These are phyloP conservation scores for Letharia lupina DNA, from an alignment of 495 filamentous ascomycete species.

Conservation along the genomic window DNA sequence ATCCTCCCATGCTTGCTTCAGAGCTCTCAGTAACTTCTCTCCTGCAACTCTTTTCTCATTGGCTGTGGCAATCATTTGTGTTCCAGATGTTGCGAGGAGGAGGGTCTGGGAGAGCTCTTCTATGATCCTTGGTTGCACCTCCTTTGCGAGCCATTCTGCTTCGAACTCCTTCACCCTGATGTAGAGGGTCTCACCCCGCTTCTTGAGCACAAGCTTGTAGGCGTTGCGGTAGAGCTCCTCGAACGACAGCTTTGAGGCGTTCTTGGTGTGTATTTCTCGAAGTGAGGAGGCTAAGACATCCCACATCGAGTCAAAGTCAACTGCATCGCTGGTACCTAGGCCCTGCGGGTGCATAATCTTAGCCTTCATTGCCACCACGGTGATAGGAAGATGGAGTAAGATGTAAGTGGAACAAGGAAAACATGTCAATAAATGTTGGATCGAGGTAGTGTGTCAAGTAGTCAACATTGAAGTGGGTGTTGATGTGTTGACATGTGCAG, in stretches of 20 bases:
- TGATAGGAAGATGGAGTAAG: not conserved
- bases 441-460: not conserved
- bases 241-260: slow-evolving; percentile 83
- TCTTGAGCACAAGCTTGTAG: slow-evolving; percentile 91
- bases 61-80: slow-evolving; percentile 47
- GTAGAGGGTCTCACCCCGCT: slow-evolving; percentile 79
- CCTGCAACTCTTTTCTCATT: slow-evolving; percentile 72
- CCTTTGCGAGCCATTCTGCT: slow-evolving; percentile 61
- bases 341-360: slow-evolving; percentile 39
- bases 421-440: not conserved
- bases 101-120: slow-evolving; percentile 54
- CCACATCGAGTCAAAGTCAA: slow-evolving; percentile 84
- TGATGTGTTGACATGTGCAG: slow-evolving; percentile 6
- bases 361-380: not conserved
- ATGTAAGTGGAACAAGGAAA: not conserved
- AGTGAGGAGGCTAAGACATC: slow-evolving; percentile 61
- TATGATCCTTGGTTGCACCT: slow-evolving; percentile 57
- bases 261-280: slow-evolving; percentile 81
- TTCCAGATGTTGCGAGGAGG: slow-evolving; percentile 33
- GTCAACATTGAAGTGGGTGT: slow-evolving; percentile 1
- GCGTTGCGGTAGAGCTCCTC: slow-evolving; percentile 91
- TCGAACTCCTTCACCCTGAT: slow-evolving; percentile 69
- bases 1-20: slow-evolving; percentile 75
- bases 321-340: slow-evolving; percentile 41
- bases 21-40: slow-evolving; percentile 68